Percentiles rank a stretch among this genome's conserved stretches.
These are phyloP conservation scores for Lonicera japonica DNA, from an alignment of 129 eudicot species.

Conservation along the genomic window DNA sequence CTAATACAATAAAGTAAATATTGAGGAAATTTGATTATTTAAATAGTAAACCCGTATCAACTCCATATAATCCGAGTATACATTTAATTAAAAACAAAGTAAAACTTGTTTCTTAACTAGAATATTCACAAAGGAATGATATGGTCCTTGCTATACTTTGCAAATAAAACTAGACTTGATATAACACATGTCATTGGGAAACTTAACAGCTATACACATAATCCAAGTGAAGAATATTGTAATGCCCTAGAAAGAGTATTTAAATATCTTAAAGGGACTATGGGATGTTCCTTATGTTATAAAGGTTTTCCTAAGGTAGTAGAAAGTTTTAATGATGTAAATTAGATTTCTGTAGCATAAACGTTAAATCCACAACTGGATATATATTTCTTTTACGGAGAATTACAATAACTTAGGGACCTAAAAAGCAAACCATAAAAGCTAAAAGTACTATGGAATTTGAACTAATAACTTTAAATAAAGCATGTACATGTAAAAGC, in stretches of 20 bases:
- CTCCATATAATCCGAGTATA: not conserved
- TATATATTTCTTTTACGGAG: not conserved
- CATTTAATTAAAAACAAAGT: not conserved
- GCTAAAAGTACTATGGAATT: no score
- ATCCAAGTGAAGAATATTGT: not conserved
- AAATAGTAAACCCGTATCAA: no score
- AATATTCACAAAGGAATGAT: no score
- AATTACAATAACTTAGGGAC: not conserved
- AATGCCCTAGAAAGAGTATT: not conserved
- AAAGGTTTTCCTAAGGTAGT: no score
- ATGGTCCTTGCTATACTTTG: no score
- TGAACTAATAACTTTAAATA: no score
- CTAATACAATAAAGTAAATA: not conserved
- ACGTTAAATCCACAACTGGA: not conserved
- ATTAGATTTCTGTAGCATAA: not conserved
- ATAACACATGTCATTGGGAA: no score
- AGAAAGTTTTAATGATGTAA: no score
- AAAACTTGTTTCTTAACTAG: not conserved
- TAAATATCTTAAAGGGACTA: not conserved
- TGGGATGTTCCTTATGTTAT: no score
- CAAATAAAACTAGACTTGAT: no score
- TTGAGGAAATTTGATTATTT: not conserved
- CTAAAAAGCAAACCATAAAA: not conserved
- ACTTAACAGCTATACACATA: not conserved
- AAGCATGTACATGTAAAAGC: no score